Evolutionary conservation across 768 basidiomycete genomes (phyloP), one percentile per base, ranked within the genome.

Genomic region (Phlegmacium glaucopus): DNA sequence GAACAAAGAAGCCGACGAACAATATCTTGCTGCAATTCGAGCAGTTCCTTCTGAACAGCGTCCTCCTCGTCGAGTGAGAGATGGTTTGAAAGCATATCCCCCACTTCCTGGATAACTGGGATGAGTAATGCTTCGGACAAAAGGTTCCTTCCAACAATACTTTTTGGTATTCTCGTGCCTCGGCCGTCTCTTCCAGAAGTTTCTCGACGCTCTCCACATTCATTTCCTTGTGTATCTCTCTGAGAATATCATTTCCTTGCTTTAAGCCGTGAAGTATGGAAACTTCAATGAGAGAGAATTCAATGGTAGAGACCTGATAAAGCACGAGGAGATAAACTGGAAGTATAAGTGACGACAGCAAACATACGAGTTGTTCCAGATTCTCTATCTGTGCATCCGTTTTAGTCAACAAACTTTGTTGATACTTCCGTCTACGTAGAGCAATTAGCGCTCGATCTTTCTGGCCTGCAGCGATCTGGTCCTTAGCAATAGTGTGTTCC

Each of bases 171-270:
- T 85, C 93, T 54, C 88, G 79, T 10, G 93, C 96, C 60, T 98
- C 95, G 4, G 81, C 80, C 0, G 94, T 96, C 67, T 96, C 91
- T 54, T 87, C 91, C 72, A 99, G 76, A 43, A 98, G 71, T 61
- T 82, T 89, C 76, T 98, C 95, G n/a, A 97, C 94, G 50, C 74
- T 83, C 64, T 96, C 93, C 8, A 93, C 58, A 56, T 84, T 91
- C 82, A 99, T 83, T 65, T 98, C 93, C 57, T 85, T 85, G 65
- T 99, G 94, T 12, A 99, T 87, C 67, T 96, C 84, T 64, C 88
- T 92, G 38, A 99, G 72, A 1, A 97, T 93, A 26, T 89, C 87
- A 56, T 88, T 97, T 2, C 96, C 96, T 68, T 94, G 92, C 64
- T 91, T 82, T 37, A 99, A 69, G 7, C 95, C 96, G 63, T 92